Percentiles rank a stretch among this genome's conserved stretches.
Evolutionary conservation across 2,329 filamentous ascomycete genomes (phyloP).

Genomic region (Fusarium camptoceras): DNA sequence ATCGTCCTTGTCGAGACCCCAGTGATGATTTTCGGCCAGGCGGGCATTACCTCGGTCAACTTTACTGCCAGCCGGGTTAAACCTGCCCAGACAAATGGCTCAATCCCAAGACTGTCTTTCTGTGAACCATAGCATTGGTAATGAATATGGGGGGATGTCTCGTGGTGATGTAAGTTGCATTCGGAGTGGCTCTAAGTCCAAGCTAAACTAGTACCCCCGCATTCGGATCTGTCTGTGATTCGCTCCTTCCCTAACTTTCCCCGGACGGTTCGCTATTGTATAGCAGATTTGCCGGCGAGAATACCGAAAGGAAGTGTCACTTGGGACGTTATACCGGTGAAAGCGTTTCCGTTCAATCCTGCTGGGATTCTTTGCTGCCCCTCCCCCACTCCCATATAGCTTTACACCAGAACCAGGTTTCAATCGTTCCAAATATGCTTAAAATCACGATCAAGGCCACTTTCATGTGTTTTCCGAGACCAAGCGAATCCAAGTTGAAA

Average conservation of each 20-base stretch:
- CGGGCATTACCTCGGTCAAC: background rate
- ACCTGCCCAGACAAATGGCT: background rate
- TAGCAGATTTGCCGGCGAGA: background rate
- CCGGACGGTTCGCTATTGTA: background rate
- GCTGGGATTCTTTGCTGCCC: background rate
- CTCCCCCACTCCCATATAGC: conserved; percentile 48
- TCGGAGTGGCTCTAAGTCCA: background rate
- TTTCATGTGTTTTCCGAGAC: conserved; percentile 47
- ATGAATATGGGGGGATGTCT: background rate
- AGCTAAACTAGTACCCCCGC: background rate
- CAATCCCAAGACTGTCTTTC: background rate
- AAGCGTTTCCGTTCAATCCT: background rate
- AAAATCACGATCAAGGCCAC: conserved; percentile 43
- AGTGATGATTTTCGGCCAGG: background rate
- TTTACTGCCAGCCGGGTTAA: too few relatives aligned
- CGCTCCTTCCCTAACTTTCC: background rate
- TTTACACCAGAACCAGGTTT: conserved; percentile 51
- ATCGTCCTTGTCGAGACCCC: background rate
- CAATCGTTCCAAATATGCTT: conserved; percentile 49
- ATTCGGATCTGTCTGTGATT: background rate
- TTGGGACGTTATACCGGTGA: background rate
- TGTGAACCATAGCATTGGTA: background rate
- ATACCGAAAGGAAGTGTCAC: background rate
- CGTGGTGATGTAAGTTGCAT: background rate
- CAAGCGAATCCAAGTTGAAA: conserved; percentile 45